These are phyloP conservation scores for Mycena maculata DNA, from an alignment of 768 basidiomycete species.

Conservation along the genomic window DNA sequence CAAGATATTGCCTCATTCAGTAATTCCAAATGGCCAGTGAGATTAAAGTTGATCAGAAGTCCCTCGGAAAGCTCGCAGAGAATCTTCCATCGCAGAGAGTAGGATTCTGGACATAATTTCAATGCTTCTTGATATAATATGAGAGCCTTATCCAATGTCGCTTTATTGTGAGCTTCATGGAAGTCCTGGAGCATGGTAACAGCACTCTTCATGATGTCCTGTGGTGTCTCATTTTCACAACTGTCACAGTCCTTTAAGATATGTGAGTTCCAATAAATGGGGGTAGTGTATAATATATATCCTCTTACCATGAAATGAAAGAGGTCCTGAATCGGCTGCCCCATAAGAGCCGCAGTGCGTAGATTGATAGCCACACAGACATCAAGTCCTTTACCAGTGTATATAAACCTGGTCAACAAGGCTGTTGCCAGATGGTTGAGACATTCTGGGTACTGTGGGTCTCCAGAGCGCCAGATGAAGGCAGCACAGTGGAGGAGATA, in stretches of 20 bases:
- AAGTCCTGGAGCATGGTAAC: not conserved
- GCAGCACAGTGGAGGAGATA: not conserved
- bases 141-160: not conserved
- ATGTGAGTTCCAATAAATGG: not conserved
- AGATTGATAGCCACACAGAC: not conserved
- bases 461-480: not conserved
- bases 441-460: not conserved
- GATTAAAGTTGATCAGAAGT: not conserved
- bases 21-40: not conserved
- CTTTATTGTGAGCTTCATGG: constrained; percentile 5
- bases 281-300: not conserved
- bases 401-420: constrained; percentile 16
- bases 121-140: constrained; percentile 2
- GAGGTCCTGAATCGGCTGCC: not conserved
- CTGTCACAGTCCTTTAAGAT: not conserved
- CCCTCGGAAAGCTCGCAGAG: constrained; percentile 16
- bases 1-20: constrained; percentile 4
- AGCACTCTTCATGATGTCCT: not conserved
- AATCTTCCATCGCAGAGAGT: not conserved
- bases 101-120: not conserved
- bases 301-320: not conserved
- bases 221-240: not conserved
- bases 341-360: not conserved
- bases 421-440: constrained; percentile 8
- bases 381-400: not conserved